Base-by-base conservation (phyloP, 768 basidiomycete genomes). In the Lentinula aciculospora region DNA sequence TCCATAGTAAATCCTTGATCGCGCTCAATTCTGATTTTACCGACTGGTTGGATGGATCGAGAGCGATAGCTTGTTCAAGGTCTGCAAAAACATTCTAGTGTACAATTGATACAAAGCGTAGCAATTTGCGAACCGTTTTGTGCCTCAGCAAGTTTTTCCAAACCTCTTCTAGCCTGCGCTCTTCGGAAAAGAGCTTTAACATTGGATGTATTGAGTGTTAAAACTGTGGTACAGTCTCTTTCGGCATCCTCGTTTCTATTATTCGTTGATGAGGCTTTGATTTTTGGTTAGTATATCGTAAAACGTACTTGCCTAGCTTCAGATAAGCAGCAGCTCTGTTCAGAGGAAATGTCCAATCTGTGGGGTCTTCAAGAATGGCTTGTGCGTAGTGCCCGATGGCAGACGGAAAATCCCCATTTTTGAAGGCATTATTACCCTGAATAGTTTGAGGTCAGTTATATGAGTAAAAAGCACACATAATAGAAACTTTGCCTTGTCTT, bases 281-380 rank as follows among this genome's bases (percentile, higher is more conserved):
- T 13, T 23, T 12, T 27, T 13, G 15, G 10, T 12, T 9, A 58
- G 60, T 56, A 53, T 59, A 19, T 57, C 27, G 48, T 40, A 58
- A 64, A 71, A 86, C 92, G 76, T 78, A 94, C 94, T 96, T 97
- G 82, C 85, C 86, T 74, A 96, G 81, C 79, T 94, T 95, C 60
- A 98, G 80, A 75, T 95, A 95, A 27, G 93, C 92, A 34, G 92
- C 89, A 3, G 93, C 91, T 44, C 95, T 84, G 67, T 98, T 98
- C 32, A 95, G 77, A 32, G 88, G 85, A 61, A 86, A 89, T 0
- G 91, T 88, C n/a, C 81, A 75, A 64, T 96, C 91, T 0, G 68
- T 74, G 10, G 74, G 68, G 69, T 95, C 87, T 1, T 85, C 81
- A 19, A 92, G 69, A 45, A 89, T 83, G 3, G 95, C 94, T 1